Evolutionary conservation across 2,329 filamentous ascomycete genomes (phyloP), one percentile per base, ranked within the genome.

Genomic region (Zelopaecilomyces penicillatus): DNA sequence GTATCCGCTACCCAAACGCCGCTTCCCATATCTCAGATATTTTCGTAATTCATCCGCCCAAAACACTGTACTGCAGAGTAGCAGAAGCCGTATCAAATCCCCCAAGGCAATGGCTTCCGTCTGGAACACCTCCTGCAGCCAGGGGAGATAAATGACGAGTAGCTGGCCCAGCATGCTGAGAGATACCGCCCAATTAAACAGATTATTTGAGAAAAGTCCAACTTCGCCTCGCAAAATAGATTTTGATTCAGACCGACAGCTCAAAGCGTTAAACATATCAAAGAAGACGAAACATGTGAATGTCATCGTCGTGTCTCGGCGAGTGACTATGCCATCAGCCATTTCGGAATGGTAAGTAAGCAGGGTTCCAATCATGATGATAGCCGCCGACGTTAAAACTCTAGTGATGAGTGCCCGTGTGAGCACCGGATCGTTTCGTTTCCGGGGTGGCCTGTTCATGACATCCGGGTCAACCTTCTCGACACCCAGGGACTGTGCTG

Each of bases 211-310:
- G 46, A 93, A 85, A 9, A 95, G 64, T 6, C 85, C 80, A 41
- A 95, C 75, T 61, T 98, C 90, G 35, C 93, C 91, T 28, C 84
- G 76, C 4, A 98, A 76, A 5, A 98, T 74, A 8, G 87, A 94
- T 64, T 97, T 97, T 50, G 78, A 82, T 61, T 95, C 90, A 6
- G 86, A 94, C 39, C 93, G 87, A 66, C 93, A 98, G 11, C 87
- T 84, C 26, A 98, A 74, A 2, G 93, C 93, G 65, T 98, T 97
- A 74, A 97, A 96, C 93, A 98, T 98, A 72, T 98, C 93, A 65
- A 97, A 98, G 43, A 98, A 78, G 38, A 98, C 93, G 61, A 98
- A 98, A 67, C 90, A 95, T 5, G 93, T 98, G 62, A 98, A 98
- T 0, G 93, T 97, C 86, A 98, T 96, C 52, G 93, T 98, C 2